Base-by-base conservation (phyloP, 345 rosid species). In the Raphanus sativus region DNA sequence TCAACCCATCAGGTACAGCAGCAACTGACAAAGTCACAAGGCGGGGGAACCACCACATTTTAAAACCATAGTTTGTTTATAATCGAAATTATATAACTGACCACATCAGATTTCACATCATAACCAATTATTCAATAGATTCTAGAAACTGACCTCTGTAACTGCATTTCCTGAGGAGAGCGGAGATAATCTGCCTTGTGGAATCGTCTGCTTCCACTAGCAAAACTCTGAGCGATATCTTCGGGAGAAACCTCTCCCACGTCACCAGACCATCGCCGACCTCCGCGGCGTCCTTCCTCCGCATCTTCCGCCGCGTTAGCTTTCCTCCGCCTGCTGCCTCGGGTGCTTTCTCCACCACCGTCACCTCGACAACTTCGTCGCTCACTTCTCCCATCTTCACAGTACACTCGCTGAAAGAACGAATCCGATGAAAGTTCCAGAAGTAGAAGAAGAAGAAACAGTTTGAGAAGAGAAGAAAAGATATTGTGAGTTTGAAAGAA, bases 201-300 rank as follows among this genome's bases (percentile, higher is more conserved):
- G 96, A 95, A 81, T 92, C 99, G 71, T 95, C 99, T 25, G 97
- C 91, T 84, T 95, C 99, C 3, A 92, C 94, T 2, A 95, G 85
- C 85, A 95, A 80, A 17, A 95, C 96, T 63, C 91, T 86, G 11
- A 92, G 82, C 1, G 79, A 85, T 79, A 91, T 88, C 73, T 71
- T 86, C 0, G 93, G 94, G 50, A 95, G 83, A 75, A 92, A 86
- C 72, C 75, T 86, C 82, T 85, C 96, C 97, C 96, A 86, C 80
- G 79, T 86, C 68, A 84, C 84, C 67, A 83, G 36, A 3, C 86
- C 94, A 61, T 79, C 81, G 8, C 63, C 79, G 16, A 70, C 70
- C 12, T 67, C 77, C 1, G 56, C 75, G 32, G 34, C 76, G 4
- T 65, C 83, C 52, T 83, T 80, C 70, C 52, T 66, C 77, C 61